Percentiles rank a stretch among this genome's conserved stretches.
phyloP scores from a whole-genome alignment of 2,329 filamentous ascomycete species.

The Diaporthe sp. region DNA sequence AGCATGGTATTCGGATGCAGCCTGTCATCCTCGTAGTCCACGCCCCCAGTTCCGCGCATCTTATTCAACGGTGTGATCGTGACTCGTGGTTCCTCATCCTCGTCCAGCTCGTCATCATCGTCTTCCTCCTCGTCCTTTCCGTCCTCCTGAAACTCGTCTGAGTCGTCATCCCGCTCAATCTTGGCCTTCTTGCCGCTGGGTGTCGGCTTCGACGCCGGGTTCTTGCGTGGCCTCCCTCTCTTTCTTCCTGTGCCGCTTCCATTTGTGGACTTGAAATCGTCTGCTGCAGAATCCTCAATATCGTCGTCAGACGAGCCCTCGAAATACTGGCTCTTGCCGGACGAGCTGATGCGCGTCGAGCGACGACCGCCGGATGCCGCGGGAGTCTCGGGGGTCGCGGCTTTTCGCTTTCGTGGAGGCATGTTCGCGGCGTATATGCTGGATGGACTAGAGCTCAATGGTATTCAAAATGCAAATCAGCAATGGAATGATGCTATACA shows the following conservation, averaged over 20 bases:
- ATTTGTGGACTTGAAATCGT: conserved; percentile 19
- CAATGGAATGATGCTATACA: not conserved
- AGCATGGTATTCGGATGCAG: conserved; percentile 70
- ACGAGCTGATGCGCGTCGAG: conserved; percentile 60
- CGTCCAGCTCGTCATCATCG: conserved; percentile 50
- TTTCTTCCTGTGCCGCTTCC: conserved; percentile 14
- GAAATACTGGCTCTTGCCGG: conserved; percentile 64
- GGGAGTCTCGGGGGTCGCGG: conserved; percentile 47
- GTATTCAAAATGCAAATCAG: not conserved
- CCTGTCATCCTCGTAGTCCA: conserved; percentile 64
- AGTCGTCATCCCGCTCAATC: conserved; percentile 45
- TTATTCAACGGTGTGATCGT: conserved; percentile 57
- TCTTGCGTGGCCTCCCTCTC: conserved; percentile 36
- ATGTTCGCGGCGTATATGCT: not conserved
- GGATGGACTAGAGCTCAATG: too few relatives aligned
- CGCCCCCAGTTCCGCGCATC: conserved; percentile 54
- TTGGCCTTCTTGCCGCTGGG: conserved; percentile 39
- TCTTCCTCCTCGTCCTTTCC: conserved; percentile 49
- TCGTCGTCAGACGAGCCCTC: conserved; percentile 51
- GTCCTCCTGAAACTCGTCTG: conserved; percentile 51
- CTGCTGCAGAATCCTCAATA: not conserved
- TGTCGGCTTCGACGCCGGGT: not conserved
- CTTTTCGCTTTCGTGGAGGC: conserved; percentile 28
- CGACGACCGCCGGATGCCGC: conserved; percentile 53
- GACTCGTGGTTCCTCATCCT: conserved; percentile 51